Percentiles rank a stretch among this genome's conserved stretches.
Evolutionary conservation across 306 rosid species (phyloP).

Genomic region (Mimosa pudica): DNA sequence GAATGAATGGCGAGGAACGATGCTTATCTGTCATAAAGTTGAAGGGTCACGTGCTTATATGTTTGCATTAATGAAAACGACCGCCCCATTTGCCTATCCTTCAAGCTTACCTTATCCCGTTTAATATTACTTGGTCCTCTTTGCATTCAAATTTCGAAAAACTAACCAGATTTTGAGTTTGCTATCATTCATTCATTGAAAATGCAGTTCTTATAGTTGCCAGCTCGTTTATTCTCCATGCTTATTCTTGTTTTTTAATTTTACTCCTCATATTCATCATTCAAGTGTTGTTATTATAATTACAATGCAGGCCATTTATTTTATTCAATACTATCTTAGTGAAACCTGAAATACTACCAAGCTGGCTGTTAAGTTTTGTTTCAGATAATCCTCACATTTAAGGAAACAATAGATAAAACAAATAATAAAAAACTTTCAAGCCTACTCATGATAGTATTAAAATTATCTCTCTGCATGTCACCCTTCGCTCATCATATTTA

Average conservation of each 20-base stretch:
- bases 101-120: not conserved
- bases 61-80: not conserved
- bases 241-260: not conserved
- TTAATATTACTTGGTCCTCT: no score
- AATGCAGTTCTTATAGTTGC: not conserved
- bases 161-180: not conserved
- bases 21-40: slow-evolving; percentile 32
- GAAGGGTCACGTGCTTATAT: slow-evolving; percentile 26
- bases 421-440: no score
- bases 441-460: no score
- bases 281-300: not conserved
- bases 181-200: not conserved
- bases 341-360: no score
- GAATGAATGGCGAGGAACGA: not conserved
- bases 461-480: no score
- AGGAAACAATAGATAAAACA: no score
- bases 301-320: no score
- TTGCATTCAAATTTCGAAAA: slow-evolving; percentile 11
- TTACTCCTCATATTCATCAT: not conserved
- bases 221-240: not conserved
- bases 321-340: not conserved
- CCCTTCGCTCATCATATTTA: no score
- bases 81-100: not conserved
- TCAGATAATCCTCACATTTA: no score
- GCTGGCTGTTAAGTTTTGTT: no score